Conservation (phyloP, 1,284 basidiomycete genomes). For the Cutaneotrichosporon sp. region DNA sequence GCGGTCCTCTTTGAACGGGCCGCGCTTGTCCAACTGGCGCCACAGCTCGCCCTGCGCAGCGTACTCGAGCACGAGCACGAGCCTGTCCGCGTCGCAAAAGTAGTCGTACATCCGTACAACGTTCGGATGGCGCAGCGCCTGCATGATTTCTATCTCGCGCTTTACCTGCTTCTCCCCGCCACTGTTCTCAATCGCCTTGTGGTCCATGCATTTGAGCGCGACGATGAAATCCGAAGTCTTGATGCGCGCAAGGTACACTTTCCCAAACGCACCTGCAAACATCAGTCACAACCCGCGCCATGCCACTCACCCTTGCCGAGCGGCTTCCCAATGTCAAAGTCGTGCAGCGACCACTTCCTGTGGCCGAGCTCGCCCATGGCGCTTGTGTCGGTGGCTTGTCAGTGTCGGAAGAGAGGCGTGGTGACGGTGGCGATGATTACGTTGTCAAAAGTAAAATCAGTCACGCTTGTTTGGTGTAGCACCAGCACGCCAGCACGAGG, state of each 20-base stretch:
- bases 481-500: too few species aligned
- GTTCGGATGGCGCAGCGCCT: constrained; percentile 68
- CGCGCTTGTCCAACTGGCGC: constrained; percentile 73
- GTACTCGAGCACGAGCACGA: constrained; percentile 92
- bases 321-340: constrained; percentile 88
- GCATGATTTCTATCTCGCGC: constrained; percentile 88
- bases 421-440: too few species aligned
- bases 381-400: neutral
- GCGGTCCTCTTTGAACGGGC: constrained; percentile 70
- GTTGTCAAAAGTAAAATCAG: neutral
- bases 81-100: constrained; percentile 91
- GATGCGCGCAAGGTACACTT: constrained; percentile 95
- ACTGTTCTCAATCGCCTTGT: constrained; percentile 60
- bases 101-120: constrained; percentile 92
- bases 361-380: too few species aligned
- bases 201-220: constrained; percentile 19
- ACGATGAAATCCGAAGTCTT: constrained; percentile 53
- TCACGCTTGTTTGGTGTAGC: neutral
- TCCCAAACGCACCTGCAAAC: constrained; percentile 60
- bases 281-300: neutral
- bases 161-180: constrained; percentile 83
- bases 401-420: too few species aligned
- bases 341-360: constrained; percentile 15
- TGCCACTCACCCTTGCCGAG: constrained; percentile 80
- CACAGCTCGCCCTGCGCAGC: constrained; percentile 92